phyloP scores from a whole-genome alignment of 176 grass and related monocot species.

The Ensete ventricosum region DNA sequence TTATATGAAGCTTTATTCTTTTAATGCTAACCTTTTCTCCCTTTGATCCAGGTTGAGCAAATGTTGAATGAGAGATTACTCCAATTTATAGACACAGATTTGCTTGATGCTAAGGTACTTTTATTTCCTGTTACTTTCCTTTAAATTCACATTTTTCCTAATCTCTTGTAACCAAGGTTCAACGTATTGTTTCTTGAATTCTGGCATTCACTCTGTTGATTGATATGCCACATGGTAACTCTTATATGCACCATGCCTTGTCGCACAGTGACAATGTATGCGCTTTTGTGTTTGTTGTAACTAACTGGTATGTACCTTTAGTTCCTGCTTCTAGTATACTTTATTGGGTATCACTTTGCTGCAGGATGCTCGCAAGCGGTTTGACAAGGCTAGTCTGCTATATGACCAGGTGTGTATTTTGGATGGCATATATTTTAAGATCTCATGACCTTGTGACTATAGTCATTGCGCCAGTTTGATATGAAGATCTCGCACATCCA shows the following conservation, averaged over 20 bases:
- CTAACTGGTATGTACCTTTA: neutral
- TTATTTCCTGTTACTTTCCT: neutral
- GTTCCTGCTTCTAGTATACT: neutral
- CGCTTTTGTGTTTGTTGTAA: neutral
- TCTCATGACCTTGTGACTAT: no score
- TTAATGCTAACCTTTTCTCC: neutral
- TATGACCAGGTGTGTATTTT: constrained; percentile 17
- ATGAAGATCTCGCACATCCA: no score
- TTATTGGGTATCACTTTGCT: neutral
- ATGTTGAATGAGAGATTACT: constrained; percentile 92
- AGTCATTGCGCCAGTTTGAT: no score
- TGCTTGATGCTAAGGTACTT: constrained; percentile 82
- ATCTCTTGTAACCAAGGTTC: neutral
- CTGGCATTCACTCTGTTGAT: neutral
- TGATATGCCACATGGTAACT: neutral
- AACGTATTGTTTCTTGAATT: neutral
- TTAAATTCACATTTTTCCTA: neutral
- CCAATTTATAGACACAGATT: constrained; percentile 91
- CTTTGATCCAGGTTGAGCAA: constrained; percentile 55
- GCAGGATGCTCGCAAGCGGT: constrained; percentile 15
- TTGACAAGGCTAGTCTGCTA: constrained; percentile 7
- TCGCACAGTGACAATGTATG: neutral
- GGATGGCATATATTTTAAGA: neutral
- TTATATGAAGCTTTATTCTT: neutral
- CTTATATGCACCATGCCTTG: neutral